Percentiles rank a stretch among this genome's conserved stretches.
Evolutionary conservation across 345 rosid genomes (phyloP).

Genomic region (Gossypium stocksii): DNA sequence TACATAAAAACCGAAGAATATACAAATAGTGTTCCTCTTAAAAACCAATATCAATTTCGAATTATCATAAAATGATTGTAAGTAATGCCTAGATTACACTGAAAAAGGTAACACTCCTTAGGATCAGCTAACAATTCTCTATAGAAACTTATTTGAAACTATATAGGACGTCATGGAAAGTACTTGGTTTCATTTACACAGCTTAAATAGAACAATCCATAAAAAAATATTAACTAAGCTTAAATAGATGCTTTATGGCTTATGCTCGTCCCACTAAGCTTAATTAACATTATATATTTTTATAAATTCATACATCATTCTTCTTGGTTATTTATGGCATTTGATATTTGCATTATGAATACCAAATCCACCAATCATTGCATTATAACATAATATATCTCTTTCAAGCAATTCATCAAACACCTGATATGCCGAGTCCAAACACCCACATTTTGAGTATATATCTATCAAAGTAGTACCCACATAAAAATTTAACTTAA

Average conservation of each 20-base stretch:
- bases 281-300: no score
- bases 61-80: neutral
- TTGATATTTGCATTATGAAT: no score
- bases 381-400: slow-evolving; percentile 45
- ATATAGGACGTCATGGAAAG: neutral
- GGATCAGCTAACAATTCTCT: neutral
- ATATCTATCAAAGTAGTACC: slow-evolving; percentile 46
- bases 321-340: no score
- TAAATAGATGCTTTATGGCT: no score
- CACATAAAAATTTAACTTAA: no score
- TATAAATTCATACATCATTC: no score
- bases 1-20: no score
- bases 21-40: no score
- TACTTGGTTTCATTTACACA: no score
- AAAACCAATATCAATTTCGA: neutral
- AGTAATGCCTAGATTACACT: no score
- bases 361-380: slow-evolving; percentile 57
- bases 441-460: slow-evolving; percentile 44
- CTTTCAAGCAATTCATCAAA: slow-evolving; percentile 45
- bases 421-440: slow-evolving; percentile 36
- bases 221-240: slow-evolving; percentile 2
- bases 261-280: neutral
- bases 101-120: neutral
- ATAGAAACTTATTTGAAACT: neutral
- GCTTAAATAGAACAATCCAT: neutral